These are phyloP conservation scores for Lactifluus rugatus DNA, from an alignment of 768 basidiomycete species.

Conservation along the genomic window DNA sequence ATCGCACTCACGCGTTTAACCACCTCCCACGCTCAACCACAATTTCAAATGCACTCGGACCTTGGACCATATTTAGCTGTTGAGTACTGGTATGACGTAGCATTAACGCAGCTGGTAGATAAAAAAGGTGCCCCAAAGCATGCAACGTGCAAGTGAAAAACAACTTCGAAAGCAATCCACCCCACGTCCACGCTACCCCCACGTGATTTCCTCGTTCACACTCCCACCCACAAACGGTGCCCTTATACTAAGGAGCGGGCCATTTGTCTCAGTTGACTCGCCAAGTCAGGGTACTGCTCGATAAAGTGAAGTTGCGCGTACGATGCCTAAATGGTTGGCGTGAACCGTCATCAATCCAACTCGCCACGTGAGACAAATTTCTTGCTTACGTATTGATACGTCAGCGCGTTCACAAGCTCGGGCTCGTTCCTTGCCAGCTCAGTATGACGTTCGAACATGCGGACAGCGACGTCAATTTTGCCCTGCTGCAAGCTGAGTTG, in stretches of 20 bases:
- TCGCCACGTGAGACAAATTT: not conserved
- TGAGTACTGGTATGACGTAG: conserved; percentile 3
- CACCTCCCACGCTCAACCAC: not conserved
- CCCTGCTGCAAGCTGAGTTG: conserved; percentile 88
- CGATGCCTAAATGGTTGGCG: conserved; percentile 46
- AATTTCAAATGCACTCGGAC: conserved; percentile 5
- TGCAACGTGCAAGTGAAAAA: not conserved
- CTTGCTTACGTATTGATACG: conserved; percentile 64
- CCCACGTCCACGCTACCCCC: not conserved
- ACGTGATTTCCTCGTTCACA: conserved; percentile 1
- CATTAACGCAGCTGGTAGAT: conserved; percentile 4
- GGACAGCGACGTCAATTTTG: conserved; percentile 75
- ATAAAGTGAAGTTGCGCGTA: conserved; percentile 76
- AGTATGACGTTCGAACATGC: conserved; percentile 76
- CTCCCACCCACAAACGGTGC: too few relatives aligned
- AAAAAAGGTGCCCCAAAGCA: not conserved
- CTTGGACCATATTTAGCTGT: not conserved
- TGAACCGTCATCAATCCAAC: not conserved
- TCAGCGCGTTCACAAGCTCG: conserved; percentile 71
- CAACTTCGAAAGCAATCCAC: not conserved
- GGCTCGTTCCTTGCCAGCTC: conserved; percentile 85
- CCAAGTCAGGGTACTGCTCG: conserved; percentile 75
- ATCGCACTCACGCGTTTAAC: not conserved
- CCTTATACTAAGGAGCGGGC: conserved; percentile 32
- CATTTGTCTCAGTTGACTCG: conserved; percentile 49